Base-by-base conservation (phyloP, 1,139 yeast genomes). In the Suhomyces coccinellae region DNA sequence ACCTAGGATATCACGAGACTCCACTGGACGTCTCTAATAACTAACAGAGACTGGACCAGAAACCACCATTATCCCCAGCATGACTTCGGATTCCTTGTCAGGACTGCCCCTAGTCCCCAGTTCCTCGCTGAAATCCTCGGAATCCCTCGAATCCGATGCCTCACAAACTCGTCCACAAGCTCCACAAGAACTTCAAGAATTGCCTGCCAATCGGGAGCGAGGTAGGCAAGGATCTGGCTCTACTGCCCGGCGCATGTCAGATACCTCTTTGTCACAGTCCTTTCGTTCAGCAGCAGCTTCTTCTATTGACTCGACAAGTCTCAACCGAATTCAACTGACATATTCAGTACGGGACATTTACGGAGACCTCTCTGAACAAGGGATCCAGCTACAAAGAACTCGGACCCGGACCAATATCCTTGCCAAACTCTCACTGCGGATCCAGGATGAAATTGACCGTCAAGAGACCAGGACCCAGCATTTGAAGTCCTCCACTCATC, bases 341-440 rank as follows among this genome's bases (percentile, higher is more conserved):
- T 55, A 48, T 40, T 46, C 55, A 5, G 57, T 55, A 12, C 50
- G 43, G 30, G 58, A 56, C 12, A 57, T 58, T 24, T 58, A 57
- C 33, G 61, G 61, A 9, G 59, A 55, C 14, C 42, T 54, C 43
- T 52, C 58, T 37, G 57, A 63, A 20, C 57, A 58, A 15, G 66
- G 63, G 35, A 69, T 71, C 32, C 54, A 61, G 8, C 48, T 71
- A 31, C 65, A 63, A 40, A 61, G 81, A 48, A 65, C 70, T 2
- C 63, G 58, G 34, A 67, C 80, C 0, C 64, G 71, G 44, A 58
- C 56, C 16, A 71, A 77, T 10, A 68, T 76, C 16, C 58, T 77
- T 20, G 61, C 65, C 26, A 67, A 71, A 26, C 56, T 75, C 33
- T 64, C 67, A 30, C 61, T 60, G 20, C 55, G 74, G 33, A 60